These are phyloP conservation scores for Onygena corvina DNA, from an alignment of 2,329 filamentous ascomycete genomes.

Conservation along the genomic window DNA sequence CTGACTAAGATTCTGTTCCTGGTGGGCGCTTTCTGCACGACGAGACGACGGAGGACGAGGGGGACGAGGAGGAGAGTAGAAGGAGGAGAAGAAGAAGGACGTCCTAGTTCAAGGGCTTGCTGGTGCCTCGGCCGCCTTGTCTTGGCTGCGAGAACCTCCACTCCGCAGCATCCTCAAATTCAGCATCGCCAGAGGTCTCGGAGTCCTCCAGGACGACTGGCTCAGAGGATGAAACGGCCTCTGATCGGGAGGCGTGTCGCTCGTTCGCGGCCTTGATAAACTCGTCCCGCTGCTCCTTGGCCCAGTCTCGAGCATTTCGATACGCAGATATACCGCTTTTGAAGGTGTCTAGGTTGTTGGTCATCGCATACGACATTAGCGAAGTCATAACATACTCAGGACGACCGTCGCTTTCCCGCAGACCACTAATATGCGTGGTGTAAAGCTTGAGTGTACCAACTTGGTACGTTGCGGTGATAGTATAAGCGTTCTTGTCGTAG, in stretches of 20 bases:
- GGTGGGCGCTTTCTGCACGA: too few species aligned
- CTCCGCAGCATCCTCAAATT: slow-evolving; percentile 6
- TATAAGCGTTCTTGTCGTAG: too few species aligned
- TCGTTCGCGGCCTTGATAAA: slow-evolving; percentile 26
- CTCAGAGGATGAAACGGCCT: neutral
- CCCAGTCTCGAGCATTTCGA: slow-evolving; percentile 32
- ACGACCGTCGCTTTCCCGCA: neutral
- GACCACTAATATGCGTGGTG: slow-evolving; percentile 5
- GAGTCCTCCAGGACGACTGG: slow-evolving; percentile 7
- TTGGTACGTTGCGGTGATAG: slow-evolving; percentile 21
- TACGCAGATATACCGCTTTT: slow-evolving; percentile 28
- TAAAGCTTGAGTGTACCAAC: slow-evolving; percentile 11
- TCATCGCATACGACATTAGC: slow-evolving; percentile 9
- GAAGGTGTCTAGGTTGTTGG: slow-evolving; percentile 21
- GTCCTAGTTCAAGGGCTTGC: neutral
- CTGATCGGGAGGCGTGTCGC: neutral
- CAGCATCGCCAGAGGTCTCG: slow-evolving; percentile 8
- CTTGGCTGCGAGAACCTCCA: slow-evolving; percentile 4
- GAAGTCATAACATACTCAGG: slow-evolving; percentile 12
- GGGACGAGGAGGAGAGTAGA: neutral
- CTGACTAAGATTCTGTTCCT: too few species aligned
- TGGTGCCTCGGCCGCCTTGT: neutral
- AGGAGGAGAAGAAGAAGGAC: neutral
- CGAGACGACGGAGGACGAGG: neutral
- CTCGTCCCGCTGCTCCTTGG: slow-evolving; percentile 28